Conservation (phyloP, 305 asterid species). For the Fraxinus albicans region DNA sequence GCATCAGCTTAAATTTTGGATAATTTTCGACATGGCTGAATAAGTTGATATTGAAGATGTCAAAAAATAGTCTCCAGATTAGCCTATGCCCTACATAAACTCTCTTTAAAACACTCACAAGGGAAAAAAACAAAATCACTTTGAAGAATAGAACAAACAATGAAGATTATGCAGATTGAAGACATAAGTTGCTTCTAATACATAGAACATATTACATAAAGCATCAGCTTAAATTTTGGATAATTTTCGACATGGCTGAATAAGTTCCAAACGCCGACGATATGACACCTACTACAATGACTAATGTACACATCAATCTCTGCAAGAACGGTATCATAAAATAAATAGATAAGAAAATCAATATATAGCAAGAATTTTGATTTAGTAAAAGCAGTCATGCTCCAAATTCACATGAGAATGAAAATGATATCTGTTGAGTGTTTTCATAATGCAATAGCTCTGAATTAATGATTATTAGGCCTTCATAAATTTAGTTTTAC, state of each 20-base stretch:
- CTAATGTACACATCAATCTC: conserved; percentile 52
- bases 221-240: conserved; percentile 46
- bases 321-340: conserved; percentile 20
- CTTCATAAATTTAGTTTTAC: background rate
- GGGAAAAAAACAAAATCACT: background rate
- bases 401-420: background rate
- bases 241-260: conserved; percentile 67
- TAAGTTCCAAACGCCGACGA: conserved; percentile 68
- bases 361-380: background rate
- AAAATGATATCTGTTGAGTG: background rate
- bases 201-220: background rate
- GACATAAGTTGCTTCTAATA: background rate
- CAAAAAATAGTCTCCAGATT: background rate
- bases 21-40: conserved; percentile 67
- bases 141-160: background rate
- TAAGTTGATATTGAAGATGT: conserved; percentile 25
- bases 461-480: background rate
- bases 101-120: background rate
- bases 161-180: background rate
- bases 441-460: background rate
- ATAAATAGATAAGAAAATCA: background rate
- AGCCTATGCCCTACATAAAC: background rate
- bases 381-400: background rate
- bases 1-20: conserved; percentile 46
- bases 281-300: conserved; percentile 56